Evolutionary conservation across 805 yeast genomes (phyloP), one percentile per base, ranked within the genome.

Genomic region (Tetrapisispora fleetii): DNA sequence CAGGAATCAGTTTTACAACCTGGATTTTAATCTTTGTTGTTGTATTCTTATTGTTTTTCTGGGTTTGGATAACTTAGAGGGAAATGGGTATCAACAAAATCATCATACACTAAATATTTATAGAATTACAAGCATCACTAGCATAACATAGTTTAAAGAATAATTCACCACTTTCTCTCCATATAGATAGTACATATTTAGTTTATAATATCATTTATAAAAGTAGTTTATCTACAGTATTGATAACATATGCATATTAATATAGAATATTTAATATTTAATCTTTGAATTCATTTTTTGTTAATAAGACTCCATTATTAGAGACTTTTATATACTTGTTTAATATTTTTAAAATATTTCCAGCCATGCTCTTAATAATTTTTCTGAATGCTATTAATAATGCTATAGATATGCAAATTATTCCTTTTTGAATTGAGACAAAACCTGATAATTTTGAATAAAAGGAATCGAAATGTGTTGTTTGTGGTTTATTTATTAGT

Each of bases 1-100:
- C 83, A 11, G 83, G 85, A 11, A 74, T 82, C n/a, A 71, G 83
- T 50, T 70, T 83, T 71, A 75, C 77, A 50, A 70, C 75, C 7
- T 82, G 90, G 90, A 65, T 79, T 2, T 47, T 64, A 1, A 72
- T 78, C 44, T 73, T 76, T 52, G 69, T 66, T 27, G 60, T 80
- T 46, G 67, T 81, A 2, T 68, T 73, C 41, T 52, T 80, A 36
- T 66, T 79, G 54, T 78, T 78, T 62, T 70, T 76, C 54, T 65
- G 72, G 65, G 77, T 76, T 5, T 73, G 78, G 77, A 58, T 70
- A 24, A 38, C 43, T 17, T 45, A 45, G n/a, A 40, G 13, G 22
- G 14, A 13, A 6, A 11, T 6, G 30, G 13, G 6, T 16, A 32
- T 11, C 33, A 32, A n/a, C 22, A 21, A 21, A n/a, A 16, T 38